Base-by-base conservation (phyloP, 352 stramenopile genomes). In the Blastocystis sp. region DNA sequence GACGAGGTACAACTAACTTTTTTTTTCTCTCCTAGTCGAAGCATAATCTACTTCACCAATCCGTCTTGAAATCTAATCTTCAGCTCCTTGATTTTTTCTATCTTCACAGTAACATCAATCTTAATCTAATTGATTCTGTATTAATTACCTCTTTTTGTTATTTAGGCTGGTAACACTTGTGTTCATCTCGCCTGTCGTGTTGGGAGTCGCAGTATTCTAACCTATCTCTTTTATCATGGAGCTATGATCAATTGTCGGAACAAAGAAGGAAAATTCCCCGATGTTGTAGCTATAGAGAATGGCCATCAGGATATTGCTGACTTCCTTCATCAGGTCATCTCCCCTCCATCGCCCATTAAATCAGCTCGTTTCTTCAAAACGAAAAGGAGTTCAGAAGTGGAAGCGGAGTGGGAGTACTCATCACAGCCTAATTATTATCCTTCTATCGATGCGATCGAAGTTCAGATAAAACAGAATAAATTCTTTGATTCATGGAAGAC, bases 381-480 rank as follows among this genome's bases (percentile, higher is more conserved):
- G 1, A 68, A 62, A 6, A 17, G 68, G 2, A 64, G 30, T 57
- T 56, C n/a, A 35, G 15, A 44, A 19, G 56, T 62, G 3, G 56
- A 62, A 3, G 56, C 66, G 17, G n/a, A 37, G 30, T 84, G 73
- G 73, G n/a, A 22, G 17, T 24, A 33, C 27, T 17, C 53, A 22
- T 17, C 22, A 19, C 4, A 17, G 51, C n/a, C 30, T 22, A 84
- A 84, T 42, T 84, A 66, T 51, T 84, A 69, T 42, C 48, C 73
- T 22, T 13, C 27, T 22, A 17, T 84, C 6, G 68, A 54, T 11
- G 48, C 73, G 13, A 35, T 44, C 1, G 73, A 84, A 27, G 1
- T 84, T 11, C 73, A 84, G 33, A n/a, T 84, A 4, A 84, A 84
- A 57, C 73, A 84, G 73, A 53, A 84, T 22, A 84, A 84, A 40